Conservation (phyloP, 257 asterid species). For the Solanum pinnatisectum region DNA sequence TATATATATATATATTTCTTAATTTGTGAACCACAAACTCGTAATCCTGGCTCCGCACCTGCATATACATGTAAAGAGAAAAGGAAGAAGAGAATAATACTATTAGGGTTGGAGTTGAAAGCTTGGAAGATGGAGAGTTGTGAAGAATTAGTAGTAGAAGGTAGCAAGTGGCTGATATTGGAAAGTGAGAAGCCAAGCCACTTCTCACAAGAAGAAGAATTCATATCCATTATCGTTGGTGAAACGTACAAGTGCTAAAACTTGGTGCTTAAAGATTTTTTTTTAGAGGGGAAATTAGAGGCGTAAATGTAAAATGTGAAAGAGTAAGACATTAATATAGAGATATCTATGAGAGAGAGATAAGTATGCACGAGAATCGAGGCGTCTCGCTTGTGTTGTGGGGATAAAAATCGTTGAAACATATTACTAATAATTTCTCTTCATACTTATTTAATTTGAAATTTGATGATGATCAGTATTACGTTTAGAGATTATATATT, state of each 20-base stretch:
- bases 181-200: constrained; percentile 92
- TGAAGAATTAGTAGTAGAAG: constrained; percentile 3
- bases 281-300: background rate
- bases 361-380: background rate
- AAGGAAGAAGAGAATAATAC: background rate
- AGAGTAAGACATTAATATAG: background rate
- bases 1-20: no score
- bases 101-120: constrained; percentile 23
- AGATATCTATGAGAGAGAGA: background rate
- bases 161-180: constrained; percentile 7
- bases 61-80: background rate
- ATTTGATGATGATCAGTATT: no score
- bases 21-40: background rate
- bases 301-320: background rate
- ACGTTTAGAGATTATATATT: no score
- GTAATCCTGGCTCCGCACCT: background rate
- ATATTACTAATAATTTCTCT: background rate
- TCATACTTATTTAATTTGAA: background rate
- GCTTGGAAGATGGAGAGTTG: constrained; percentile 34
- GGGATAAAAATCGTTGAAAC: background rate
- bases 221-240: constrained; percentile 35
- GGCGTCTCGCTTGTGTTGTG: background rate
- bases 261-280: background rate
- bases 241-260: constrained; percentile 29
- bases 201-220: constrained; percentile 48